Evolutionary conservation across 805 yeast genomes (phyloP).

Genomic region (Hanseniaspora mollemarum): DNA sequence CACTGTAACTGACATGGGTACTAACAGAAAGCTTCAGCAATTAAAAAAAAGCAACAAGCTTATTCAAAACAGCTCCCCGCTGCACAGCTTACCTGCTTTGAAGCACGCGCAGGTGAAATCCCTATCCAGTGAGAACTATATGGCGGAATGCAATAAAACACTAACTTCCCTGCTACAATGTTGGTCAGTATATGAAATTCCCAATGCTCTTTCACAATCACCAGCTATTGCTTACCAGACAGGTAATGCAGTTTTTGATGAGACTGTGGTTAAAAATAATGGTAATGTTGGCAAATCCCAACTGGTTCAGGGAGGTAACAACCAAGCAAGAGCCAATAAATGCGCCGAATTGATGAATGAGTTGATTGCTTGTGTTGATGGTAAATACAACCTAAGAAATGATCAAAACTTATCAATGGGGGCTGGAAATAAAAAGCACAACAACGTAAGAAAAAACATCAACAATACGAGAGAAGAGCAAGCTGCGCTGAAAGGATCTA

Average conservation of each 20-base stretch:
- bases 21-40: conserved; percentile 7
- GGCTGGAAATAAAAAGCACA: conserved; percentile 19
- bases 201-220: conserved; percentile 58
- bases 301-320: conserved; percentile 12
- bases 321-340: conserved; percentile 31
- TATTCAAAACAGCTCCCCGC: conserved; percentile 22
- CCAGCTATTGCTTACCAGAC: conserved; percentile 11
- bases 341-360: conserved; percentile 59
- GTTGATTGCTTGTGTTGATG: conserved; percentile 61
- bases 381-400: conserved; percentile 22
- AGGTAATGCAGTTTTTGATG: conserved; percentile 10
- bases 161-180: conserved; percentile 82
- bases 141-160: conserved; percentile 64
- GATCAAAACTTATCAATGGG: conserved; percentile 15
- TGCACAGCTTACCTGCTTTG: conserved; percentile 53
- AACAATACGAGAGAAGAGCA: not conserved
- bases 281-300: conserved; percentile 10
- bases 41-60: conserved; percentile 1
- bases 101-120: conserved; percentile 62
- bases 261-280: conserved; percentile 3
- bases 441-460: conserved; percentile 16
- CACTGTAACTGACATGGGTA: not conserved
- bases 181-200: conserved; percentile 59
- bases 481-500: conserved; percentile 24
- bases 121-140: conserved; percentile 44